Evolutionary conservation across 257 asterid genomes (phyloP), one percentile per base, ranked within the genome.

Genomic region (Orobanche coerulescens): DNA sequence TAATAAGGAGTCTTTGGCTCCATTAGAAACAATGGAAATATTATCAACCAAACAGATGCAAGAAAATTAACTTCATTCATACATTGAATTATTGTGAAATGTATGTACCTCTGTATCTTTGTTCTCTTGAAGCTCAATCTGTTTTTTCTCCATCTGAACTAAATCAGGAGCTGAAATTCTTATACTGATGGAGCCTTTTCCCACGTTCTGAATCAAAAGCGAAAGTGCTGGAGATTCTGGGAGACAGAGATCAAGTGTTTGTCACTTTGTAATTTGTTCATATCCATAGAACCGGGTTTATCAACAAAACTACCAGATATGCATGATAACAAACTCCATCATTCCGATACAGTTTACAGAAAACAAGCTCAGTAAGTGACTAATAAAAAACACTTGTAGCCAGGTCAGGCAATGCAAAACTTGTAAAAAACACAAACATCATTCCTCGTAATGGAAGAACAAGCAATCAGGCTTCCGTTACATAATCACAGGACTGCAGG

Each of bases 171-270:
- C 94, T 31, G 78, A 67, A 70, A 90, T 79, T 26, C 58, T 60
- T 63, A 90, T 79, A 44, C 42, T 75, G 10, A 71, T 72, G 44
- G 83, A 31, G 53, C 40, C 78, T 75, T 81, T 80, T 69, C 87
- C 95, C 73, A 71, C 79, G 88, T 87, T 87, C 67, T 83, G 91
- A 75, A 90, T 79, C 78, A 87, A 72, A 60, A 90, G 88, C 4
- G 96, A 90, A 65, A 85, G 89, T 2, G 79, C 80, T 23, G 95
- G 93, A 51, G 95, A 81, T 42, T 90, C 97, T 90, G 88, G 70
- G 36, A 57, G 23, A 52, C 48, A 66, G 64, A 73, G 56, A 69
- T 65, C 44, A 69, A 67, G 8, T 37, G 2, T 9, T 42, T 14
- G 25, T 37, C 42, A 64, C 39, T 37, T 11, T 2, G n/a, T n/a